These are phyloP conservation scores for Madurella mycetomatis DNA, from an alignment of 2,329 filamentous ascomycete genomes.

Conservation along the genomic window DNA sequence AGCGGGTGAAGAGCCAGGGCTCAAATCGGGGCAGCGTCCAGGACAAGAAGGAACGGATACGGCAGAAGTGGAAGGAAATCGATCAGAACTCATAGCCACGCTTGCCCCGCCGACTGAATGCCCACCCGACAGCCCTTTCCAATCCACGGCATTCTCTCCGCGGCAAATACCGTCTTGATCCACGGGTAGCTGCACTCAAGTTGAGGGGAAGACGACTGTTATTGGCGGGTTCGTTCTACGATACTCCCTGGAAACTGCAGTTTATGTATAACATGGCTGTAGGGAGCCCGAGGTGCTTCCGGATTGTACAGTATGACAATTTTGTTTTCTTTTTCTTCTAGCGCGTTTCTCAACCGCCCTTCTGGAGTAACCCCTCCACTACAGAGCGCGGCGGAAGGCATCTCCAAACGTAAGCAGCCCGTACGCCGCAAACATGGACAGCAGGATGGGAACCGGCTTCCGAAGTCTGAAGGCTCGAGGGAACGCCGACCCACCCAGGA, in stretches of 20 bases:
- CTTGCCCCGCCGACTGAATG: slow-evolving; percentile 28
- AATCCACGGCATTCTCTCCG: not conserved
- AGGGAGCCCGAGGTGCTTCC: not conserved
- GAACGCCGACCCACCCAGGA: slow-evolving; percentile 79
- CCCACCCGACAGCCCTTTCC: not conserved
- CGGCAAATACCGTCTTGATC: not conserved
- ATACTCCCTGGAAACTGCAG: not conserved
- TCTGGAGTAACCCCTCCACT: slow-evolving; percentile 10
- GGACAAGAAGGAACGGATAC: slow-evolving; percentile 67
- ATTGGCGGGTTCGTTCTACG: slow-evolving; percentile 1
- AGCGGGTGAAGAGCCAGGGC: slow-evolving; percentile 73
- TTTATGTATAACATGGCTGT: slow-evolving; percentile 11
- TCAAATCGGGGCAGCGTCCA: slow-evolving; percentile 68
- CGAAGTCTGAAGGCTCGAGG: slow-evolving; percentile 77
- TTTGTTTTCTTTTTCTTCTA: not conserved
- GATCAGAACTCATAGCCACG: slow-evolving; percentile 61
- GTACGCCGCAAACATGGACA: slow-evolving; percentile 75
- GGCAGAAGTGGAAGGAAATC: slow-evolving; percentile 74
- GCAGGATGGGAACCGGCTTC: slow-evolving; percentile 77
- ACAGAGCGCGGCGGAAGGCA: slow-evolving; percentile 50
- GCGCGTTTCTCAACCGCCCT: not conserved
- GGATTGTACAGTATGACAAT: slow-evolving; percentile 13
- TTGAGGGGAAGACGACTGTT: not conserved
- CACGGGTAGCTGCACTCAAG: not conserved
- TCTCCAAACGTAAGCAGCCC: slow-evolving; percentile 76